Evolutionary conservation across 352 stramenopile species (phyloP).

Genomic region (Pythium myriotylum): DNA sequence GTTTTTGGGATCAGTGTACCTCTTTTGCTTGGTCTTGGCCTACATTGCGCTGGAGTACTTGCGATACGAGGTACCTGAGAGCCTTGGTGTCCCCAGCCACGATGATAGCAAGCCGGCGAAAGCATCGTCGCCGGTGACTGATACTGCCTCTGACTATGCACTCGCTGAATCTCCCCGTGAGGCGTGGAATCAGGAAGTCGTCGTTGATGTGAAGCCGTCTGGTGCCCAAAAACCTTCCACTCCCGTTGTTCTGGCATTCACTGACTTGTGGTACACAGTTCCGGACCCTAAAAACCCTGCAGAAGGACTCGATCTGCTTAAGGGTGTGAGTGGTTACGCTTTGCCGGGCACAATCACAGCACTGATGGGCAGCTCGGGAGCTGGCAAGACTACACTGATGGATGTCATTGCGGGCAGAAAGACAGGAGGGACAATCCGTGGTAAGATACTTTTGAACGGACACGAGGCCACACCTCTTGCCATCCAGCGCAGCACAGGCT

Average conservation of each 20-base stretch:
- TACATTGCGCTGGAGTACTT: constrained; percentile 29
- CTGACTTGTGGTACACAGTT: constrained; percentile 47
- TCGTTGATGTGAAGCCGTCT: background rate
- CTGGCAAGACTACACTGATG: constrained; percentile 94
- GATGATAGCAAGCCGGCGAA: too few species aligned
- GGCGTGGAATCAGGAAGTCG: too few species aligned
- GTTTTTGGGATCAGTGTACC: constrained; percentile 18
- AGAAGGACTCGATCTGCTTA: constrained; percentile 49
- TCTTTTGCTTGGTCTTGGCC: constrained; percentile 24
- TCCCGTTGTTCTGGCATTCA: constrained; percentile 42
- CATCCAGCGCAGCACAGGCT: constrained; percentile 26
- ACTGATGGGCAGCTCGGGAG: constrained; percentile 69
- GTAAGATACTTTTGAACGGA: constrained; percentile 32
- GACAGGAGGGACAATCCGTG: constrained; percentile 81
- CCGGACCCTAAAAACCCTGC: constrained; percentile 23
- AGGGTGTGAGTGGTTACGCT: constrained; percentile 51
- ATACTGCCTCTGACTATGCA: background rate
- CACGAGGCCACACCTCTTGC: too few species aligned
- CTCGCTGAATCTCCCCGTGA: background rate
- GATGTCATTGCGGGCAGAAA: constrained; percentile 95
- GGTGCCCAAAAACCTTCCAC: background rate
- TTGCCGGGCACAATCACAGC: constrained; percentile 57
- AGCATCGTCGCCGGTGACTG: too few species aligned
- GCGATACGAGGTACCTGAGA: constrained; percentile 11
- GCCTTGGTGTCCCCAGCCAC: constrained; percentile 2